A percentile compares a stretch with the other conserved stretches of the same genome.
Conservation (phyloP, 2,329 filamentous ascomycete species). For the Verticillium nubilum region DNA sequence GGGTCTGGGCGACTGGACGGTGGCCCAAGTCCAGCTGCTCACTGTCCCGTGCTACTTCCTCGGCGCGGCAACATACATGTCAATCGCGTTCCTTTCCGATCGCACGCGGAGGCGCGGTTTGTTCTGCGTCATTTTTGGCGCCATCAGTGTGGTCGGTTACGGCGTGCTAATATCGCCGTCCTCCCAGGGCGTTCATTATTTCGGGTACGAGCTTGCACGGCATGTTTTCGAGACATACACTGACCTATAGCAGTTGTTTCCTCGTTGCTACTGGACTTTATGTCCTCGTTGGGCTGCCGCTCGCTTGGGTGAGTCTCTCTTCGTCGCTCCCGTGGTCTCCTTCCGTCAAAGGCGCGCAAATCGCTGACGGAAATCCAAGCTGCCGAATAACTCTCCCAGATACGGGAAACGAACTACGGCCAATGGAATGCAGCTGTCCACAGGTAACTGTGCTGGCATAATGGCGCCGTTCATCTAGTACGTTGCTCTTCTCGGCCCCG, state of each 20-base stretch:
- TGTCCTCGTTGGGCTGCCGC: constrained; percentile 46
- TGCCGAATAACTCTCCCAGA: constrained; percentile 65
- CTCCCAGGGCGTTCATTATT: constrained; percentile 35
- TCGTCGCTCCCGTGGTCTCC: background rate
- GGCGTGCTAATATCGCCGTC: constrained; percentile 48
- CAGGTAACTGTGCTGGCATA: constrained; percentile 59
- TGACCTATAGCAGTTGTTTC: constrained; percentile 43
- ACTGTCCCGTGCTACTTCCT: constrained; percentile 60
- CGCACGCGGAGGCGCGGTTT: constrained; percentile 50
- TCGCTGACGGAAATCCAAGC: constrained; percentile 56
- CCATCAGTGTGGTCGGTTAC: constrained; percentile 52
- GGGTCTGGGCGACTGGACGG: constrained; percentile 46
- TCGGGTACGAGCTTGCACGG: constrained; percentile 16
- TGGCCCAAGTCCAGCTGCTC: constrained; percentile 52
- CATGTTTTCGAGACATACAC: background rate
- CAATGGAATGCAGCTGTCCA: constrained; percentile 55
- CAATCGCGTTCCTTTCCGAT: constrained; percentile 62
- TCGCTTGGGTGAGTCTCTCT: constrained; percentile 41
- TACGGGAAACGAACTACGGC: constrained; percentile 61
- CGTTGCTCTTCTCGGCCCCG: constrained; percentile 44
- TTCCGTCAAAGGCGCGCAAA: constrained; percentile 12
- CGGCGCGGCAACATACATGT: constrained; percentile 65
- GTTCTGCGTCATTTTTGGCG: constrained; percentile 44
- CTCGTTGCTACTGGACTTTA: constrained; percentile 72
- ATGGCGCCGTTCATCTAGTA: constrained; percentile 61